Percentiles rank a stretch among this genome's conserved stretches.
phyloP scores from a whole-genome alignment of 2,329 filamentous ascomycete species.

The Hypoxylon sp. region DNA sequence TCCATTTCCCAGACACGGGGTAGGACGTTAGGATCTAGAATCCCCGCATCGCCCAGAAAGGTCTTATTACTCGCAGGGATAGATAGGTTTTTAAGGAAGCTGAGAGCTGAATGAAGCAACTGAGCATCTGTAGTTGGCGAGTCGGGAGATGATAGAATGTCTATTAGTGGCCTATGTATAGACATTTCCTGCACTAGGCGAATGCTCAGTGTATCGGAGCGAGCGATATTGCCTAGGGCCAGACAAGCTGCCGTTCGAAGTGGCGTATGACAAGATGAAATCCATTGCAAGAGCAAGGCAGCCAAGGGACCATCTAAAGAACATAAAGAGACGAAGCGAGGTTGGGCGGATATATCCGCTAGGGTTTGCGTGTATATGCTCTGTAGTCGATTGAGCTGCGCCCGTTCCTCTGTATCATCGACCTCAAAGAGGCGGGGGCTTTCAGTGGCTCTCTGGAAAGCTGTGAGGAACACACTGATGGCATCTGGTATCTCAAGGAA shows the following conservation, averaged over 20 bases:
- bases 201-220: conserved; percentile 68
- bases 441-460: conserved; percentile 65
- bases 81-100: conserved; percentile 76
- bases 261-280: conserved; percentile 57
- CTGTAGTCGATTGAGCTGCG: conserved; percentile 64
- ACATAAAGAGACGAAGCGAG: conserved; percentile 61
- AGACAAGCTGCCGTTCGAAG: conserved; percentile 73
- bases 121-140: conserved; percentile 61
- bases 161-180: conserved; percentile 62
- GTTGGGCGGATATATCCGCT: conserved; percentile 66
- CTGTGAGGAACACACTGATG: conserved; percentile 62
- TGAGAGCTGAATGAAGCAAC: conserved; percentile 70
- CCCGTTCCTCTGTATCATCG: conserved; percentile 62
- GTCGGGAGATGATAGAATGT: conserved; percentile 59
- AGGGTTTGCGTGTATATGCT: conserved; percentile 66
- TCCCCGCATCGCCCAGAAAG: conserved; percentile 60
- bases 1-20: conserved; percentile 70
- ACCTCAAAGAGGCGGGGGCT: conserved; percentile 60
- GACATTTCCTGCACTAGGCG: conserved; percentile 65
- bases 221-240: conserved; percentile 72
- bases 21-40: conserved; percentile 64
- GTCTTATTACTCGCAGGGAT: conserved; percentile 71
- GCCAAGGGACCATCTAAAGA: conserved; percentile 61
- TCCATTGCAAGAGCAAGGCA: conserved; percentile 64
- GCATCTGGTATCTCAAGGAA: conserved; percentile 60